phyloP scores from a whole-genome alignment of 129 eudicot species.

The Escallonia herrerae region DNA sequence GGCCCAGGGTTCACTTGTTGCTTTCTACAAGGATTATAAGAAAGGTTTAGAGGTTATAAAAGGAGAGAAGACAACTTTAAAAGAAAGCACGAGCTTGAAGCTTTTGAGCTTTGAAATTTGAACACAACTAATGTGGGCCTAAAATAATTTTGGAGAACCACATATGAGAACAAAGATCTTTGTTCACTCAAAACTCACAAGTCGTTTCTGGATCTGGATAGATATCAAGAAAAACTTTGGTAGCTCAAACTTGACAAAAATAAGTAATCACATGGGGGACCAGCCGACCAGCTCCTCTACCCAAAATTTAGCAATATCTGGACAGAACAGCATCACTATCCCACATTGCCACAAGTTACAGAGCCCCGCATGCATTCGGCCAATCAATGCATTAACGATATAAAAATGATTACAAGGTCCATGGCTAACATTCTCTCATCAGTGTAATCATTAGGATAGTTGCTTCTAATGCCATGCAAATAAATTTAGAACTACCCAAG shows the following conservation, averaged over 20 bases:
- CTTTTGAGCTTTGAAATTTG: background rate
- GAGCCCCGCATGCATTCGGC: background rate
- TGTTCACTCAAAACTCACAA: constrained; percentile 1
- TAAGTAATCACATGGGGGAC: background rate
- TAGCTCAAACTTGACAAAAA: background rate
- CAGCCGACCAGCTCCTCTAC: background rate
- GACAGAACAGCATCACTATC: background rate
- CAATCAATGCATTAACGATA: background rate
- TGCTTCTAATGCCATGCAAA: no score
- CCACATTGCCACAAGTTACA: no score
- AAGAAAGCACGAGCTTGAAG: background rate
- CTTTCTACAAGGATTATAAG: background rate
- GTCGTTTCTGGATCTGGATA: background rate
- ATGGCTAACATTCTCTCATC: no score
- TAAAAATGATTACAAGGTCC: no score
- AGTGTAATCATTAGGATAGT: no score
- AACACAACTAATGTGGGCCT: constrained; percentile 7
- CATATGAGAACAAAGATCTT: background rate
- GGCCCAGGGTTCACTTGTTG: constrained; percentile 20
- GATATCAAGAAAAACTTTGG: background rate
- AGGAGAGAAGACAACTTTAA: background rate
- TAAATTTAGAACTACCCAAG: no score
- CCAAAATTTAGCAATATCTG: background rate
- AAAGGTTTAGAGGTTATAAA: no score
- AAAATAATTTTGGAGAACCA: background rate